Evolutionary conservation across 805 yeast species (phyloP).

Genomic region (Metschnikowia proteae): DNA sequence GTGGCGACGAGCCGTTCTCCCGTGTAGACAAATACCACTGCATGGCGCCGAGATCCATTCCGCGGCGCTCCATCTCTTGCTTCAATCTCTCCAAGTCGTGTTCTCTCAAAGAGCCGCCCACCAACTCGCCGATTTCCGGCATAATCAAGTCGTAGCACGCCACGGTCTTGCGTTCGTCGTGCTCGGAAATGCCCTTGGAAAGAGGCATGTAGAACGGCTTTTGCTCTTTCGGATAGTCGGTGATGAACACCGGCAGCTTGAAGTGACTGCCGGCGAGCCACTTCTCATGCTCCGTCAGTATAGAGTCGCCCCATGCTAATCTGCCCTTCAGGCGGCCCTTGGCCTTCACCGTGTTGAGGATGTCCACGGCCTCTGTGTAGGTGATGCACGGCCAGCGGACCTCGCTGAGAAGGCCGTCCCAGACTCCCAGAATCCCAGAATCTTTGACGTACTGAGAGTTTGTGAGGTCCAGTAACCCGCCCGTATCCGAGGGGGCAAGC

Average conservation of each 20-base stretch:
- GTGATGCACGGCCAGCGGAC: conserved; percentile 66
- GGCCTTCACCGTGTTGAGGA: conserved; percentile 39
- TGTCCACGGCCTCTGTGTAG: conserved; percentile 68
- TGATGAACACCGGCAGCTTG: conserved; percentile 77
- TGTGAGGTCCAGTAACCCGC: conserved; percentile 26
- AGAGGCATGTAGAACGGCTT: conserved; percentile 92
- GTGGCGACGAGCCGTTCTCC: conserved; percentile 78
- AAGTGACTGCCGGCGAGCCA: conserved; percentile 73
- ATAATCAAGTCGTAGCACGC: conserved; percentile 86
- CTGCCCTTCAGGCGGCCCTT: conserved; percentile 34
- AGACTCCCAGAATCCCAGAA: conserved; percentile 46
- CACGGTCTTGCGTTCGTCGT: conserved; percentile 51
- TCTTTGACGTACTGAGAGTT: conserved; percentile 37
- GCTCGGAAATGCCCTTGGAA: conserved; percentile 27
- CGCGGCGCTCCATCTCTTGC: conserved; percentile 46
- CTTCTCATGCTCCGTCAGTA: conserved; percentile 87
- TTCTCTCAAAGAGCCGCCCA: conserved; percentile 94
- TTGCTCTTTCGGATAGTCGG: conserved; percentile 72
- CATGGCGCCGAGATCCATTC: conserved; percentile 58
- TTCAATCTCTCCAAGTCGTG: conserved; percentile 49
- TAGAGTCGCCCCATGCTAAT: conserved; percentile 62
- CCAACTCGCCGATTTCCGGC: conserved; percentile 89
- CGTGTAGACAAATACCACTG: conserved; percentile 81
- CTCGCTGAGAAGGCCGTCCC: conserved; percentile 49
- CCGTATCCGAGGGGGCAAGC: neutral